Evolutionary conservation across 495 filamentous ascomycete genomes (phyloP).

Genomic region (Aspergillus incahuasiensis): DNA sequence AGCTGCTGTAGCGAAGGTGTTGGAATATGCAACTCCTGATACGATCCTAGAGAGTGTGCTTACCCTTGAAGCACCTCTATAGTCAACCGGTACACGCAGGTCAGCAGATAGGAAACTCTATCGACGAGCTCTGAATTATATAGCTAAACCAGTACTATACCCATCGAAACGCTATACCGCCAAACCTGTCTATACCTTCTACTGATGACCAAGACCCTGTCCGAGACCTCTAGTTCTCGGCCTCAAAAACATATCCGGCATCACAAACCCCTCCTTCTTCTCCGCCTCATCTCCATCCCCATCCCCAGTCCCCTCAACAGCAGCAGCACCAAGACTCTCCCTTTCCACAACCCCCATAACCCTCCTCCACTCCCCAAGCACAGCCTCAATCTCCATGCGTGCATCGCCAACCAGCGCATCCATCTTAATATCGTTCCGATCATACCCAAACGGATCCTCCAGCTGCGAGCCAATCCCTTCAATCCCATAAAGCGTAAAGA

Average conservation of each 20-base stretch:
- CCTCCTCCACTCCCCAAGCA: conserved; percentile 60
- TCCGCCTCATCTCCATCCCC: neutral
- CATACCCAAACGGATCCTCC: conserved; percentile 73
- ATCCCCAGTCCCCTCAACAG: neutral
- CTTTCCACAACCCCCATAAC: conserved; percentile 10
- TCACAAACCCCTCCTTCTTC: conserved; percentile 14
- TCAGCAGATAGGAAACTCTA: neutral
- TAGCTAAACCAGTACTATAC: neutral
- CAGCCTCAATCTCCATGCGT: conserved; percentile 57
- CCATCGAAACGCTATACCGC: neutral
- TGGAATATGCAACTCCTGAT: conserved; percentile 67
- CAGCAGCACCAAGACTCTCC: neutral
- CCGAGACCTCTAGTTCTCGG: neutral
- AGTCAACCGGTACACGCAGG: too few species aligned
- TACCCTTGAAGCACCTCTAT: conserved; percentile 67
- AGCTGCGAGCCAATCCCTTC: conserved; percentile 69
- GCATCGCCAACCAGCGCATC: conserved; percentile 68
- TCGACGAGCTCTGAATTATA: neutral
- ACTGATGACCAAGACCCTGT: neutral
- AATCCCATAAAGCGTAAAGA: conserved; percentile 71
- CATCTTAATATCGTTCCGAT: conserved; percentile 76
- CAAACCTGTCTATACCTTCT: neutral
- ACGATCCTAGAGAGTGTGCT: conserved; percentile 83
- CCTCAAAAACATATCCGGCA: conserved; percentile 37
- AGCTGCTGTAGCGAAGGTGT: conserved; percentile 55